Evolutionary conservation across 2,329 filamentous ascomycete genomes (phyloP).

Genomic region (Epichloe typhina): DNA sequence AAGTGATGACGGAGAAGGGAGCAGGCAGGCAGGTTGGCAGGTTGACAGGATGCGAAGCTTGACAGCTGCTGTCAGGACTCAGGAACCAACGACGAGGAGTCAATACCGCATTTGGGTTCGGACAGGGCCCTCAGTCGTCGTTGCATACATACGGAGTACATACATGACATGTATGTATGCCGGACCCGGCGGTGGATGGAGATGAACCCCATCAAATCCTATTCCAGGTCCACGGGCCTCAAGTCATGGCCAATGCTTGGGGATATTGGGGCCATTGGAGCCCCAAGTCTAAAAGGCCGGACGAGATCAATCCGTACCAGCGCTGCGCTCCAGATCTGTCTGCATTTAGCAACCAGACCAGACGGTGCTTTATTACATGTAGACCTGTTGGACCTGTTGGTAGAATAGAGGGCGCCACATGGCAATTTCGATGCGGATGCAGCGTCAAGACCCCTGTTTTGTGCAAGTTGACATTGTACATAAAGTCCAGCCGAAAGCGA

Average conservation of each 20-base stretch:
- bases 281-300: too few relatives aligned
- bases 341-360: too few relatives aligned
- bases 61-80: background rate
- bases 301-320: too few relatives aligned
- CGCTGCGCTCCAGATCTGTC: too few relatives aligned
- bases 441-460: background rate
- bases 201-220: background rate
- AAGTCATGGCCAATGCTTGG: background rate
- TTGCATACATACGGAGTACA: background rate
- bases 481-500: background rate
- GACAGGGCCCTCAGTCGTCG: too few relatives aligned
- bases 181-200: background rate
- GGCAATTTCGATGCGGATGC: background rate
- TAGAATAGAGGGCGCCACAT: background rate
- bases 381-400: background rate
- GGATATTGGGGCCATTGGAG: too few relatives aligned
- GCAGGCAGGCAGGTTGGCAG: background rate
- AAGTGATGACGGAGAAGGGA: background rate
- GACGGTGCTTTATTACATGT: too few relatives aligned
- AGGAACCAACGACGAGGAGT: background rate
- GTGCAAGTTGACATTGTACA: too few relatives aligned
- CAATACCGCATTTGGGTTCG: too few relatives aligned
- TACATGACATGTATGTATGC: background rate
- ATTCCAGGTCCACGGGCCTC: background rate
- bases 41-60: background rate